Percentiles rank a stretch among this genome's conserved stretches.
phyloP scores from a whole-genome alignment of 140 eudicot species.

The Erigeron philadelphicus region DNA sequence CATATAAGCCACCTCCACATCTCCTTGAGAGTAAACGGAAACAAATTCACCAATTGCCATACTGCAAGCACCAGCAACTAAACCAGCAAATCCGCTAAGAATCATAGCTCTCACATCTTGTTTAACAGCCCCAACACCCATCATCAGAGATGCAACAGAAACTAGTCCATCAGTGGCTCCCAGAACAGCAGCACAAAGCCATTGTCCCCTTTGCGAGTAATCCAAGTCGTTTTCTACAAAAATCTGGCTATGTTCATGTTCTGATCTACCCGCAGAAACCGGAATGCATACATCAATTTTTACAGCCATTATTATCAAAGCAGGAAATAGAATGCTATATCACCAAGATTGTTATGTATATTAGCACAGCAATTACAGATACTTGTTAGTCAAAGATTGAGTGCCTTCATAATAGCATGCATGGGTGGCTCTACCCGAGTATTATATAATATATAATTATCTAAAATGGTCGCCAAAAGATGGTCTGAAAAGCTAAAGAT shows the following conservation, averaged over 20 bases:
- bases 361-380: neutral
- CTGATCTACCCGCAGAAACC: slow-evolving; percentile 16
- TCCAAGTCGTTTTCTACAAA: slow-evolving; percentile 28
- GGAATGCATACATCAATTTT: slow-evolving; percentile 22
- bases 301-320: slow-evolving; percentile 31
- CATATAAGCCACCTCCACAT: slow-evolving; percentile 31
- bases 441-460: neutral
- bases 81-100: slow-evolving; percentile 52
- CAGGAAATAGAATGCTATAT: slow-evolving; percentile 14
- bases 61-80: slow-evolving; percentile 56
- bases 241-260: neutral
- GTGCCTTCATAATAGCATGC: neutral
- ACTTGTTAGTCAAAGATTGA: slow-evolving; percentile 19
- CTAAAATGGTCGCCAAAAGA: slow-evolving; percentile 14
- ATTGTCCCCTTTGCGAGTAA: slow-evolving; percentile 47
- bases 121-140: slow-evolving; percentile 51
- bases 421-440: neutral
- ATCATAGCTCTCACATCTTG: slow-evolving; percentile 50
- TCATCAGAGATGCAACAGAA: slow-evolving; percentile 49
- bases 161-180: slow-evolving; percentile 55
- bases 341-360: neutral
- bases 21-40: slow-evolving; percentile 35
- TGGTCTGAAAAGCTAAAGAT: slow-evolving; percentile 27
- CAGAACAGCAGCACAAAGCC: slow-evolving; percentile 61
- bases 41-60: slow-evolving; percentile 52